Evolutionary conservation across 768 basidiomycete species (phyloP).

Genomic region (Hericium erinaceus): DNA sequence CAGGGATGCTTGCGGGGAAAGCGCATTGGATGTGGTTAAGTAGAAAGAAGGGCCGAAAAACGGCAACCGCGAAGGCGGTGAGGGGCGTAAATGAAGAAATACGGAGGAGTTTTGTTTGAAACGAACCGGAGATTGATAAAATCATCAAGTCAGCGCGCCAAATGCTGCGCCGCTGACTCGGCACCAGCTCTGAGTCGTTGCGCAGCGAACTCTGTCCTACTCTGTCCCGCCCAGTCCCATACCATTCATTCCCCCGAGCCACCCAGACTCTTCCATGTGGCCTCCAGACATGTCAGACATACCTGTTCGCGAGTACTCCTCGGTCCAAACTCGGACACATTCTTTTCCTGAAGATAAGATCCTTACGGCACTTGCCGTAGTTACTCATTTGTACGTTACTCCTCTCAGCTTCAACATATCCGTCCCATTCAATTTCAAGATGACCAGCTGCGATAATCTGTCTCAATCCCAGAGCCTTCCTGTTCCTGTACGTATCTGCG

Average conservation of each 20-base stretch:
- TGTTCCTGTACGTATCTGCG: background rate
- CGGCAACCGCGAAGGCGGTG: background rate
- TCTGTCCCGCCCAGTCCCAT: too few species aligned
- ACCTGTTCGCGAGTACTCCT: background rate
- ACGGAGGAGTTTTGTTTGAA: background rate
- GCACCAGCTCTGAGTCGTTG: background rate
- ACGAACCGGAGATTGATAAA: constrained; percentile 3
- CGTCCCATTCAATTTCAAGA: too few species aligned
- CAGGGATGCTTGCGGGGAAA: background rate
- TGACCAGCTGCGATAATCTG: background rate
- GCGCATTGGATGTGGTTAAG: background rate
- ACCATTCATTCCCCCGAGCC: too few species aligned
- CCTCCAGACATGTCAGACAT: too few species aligned
- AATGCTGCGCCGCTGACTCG: background rate
- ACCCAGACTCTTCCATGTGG: too few species aligned
- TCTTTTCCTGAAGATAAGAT: background rate
- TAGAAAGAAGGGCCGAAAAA: background rate
- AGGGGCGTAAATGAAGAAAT: background rate
- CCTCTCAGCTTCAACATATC: background rate
- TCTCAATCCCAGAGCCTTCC: background rate
- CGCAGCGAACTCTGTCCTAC: background rate
- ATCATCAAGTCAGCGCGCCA: background rate
- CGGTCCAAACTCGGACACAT: background rate
- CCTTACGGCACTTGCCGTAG: background rate
- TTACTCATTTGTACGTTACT: background rate